A percentile compares a stretch with the other conserved stretches of the same genome.
Evolutionary conservation across 352 stramenopile species (phyloP).

Genomic region (Globisporangium polare): DNA sequence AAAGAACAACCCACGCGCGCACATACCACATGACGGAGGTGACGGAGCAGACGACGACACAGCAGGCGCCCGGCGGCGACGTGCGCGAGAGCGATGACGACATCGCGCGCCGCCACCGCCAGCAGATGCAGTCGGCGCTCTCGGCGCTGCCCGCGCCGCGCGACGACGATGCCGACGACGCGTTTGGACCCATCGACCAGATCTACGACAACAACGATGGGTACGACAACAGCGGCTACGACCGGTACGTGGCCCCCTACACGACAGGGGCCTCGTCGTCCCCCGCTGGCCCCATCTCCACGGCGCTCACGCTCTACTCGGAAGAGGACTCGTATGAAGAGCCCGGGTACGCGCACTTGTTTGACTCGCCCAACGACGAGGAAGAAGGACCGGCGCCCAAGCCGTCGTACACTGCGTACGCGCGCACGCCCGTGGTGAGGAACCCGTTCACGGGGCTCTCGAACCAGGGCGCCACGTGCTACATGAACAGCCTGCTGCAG

Average conservation of each 20-base stretch:
- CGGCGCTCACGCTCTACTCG: conserved; percentile 42
- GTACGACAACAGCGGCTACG: conserved; percentile 17
- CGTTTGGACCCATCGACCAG: neutral
- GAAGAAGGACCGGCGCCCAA: conserved; percentile 5
- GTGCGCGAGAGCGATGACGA: conserved; percentile 24
- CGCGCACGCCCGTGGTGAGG: conserved; percentile 1
- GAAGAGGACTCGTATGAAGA: conserved; percentile 19
- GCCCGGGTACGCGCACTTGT: conserved; percentile 43
- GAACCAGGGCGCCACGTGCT: conserved; percentile 92
- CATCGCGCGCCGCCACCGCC: conserved; percentile 15
- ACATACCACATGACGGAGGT: conserved; percentile 15
- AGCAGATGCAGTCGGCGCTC: conserved; percentile 29
- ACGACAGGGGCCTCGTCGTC: conserved; percentile 4
- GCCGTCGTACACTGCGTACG: conserved; percentile 12
- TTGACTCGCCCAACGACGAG: conserved; percentile 36
- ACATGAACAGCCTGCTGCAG: conserved; percentile 93
- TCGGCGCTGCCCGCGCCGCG: conserved; percentile 25
- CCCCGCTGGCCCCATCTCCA: conserved; percentile 26
- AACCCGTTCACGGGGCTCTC: conserved; percentile 77
- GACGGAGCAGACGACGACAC: conserved; percentile 11
- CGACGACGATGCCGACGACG: conserved; percentile 14
- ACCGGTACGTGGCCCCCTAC: conserved; percentile 14
- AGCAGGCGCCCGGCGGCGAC: conserved; percentile 12
- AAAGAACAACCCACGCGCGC: conserved; percentile 3
- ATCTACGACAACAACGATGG: conserved; percentile 4